These are phyloP conservation scores for Spinacia oleracea DNA, from an alignment of 179 eudicot species.

Conservation along the genomic window DNA sequence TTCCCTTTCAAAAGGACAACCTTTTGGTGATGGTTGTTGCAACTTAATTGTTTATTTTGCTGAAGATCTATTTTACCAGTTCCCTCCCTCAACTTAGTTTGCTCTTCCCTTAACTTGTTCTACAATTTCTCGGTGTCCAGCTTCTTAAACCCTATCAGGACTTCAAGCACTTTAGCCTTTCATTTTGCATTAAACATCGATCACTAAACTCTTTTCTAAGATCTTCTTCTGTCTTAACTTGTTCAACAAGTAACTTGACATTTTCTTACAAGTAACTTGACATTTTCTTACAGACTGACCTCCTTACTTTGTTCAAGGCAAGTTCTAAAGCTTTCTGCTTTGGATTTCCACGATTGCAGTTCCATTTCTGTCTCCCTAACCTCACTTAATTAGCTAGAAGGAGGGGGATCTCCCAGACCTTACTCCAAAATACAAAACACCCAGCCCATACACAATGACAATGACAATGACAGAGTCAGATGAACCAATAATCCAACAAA, in stretches of 20 bases:
- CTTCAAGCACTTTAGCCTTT: slow-evolving; percentile 38
- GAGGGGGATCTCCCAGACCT: too few species aligned
- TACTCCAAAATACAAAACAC: too few species aligned
- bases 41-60: slow-evolving; percentile 28
- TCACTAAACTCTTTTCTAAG: slow-evolving; percentile 39
- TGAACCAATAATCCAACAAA: too few species aligned
- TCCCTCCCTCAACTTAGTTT: slow-evolving; percentile 28
- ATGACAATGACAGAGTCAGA: too few species aligned
- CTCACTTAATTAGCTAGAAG: too few species aligned
- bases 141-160: slow-evolving; percentile 32
- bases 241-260: slow-evolving; percentile 34
- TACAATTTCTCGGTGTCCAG: slow-evolving; percentile 35
- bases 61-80: slow-evolving; percentile 36
- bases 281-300: slow-evolving; percentile 33
- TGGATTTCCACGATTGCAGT: slow-evolving; percentile 46
- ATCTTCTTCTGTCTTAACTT: slow-evolving; percentile 26
- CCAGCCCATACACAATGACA: too few species aligned
- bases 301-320: slow-evolving; percentile 52
- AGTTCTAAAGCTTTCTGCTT: slow-evolving; percentile 44
- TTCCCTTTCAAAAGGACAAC: slow-evolving; percentile 45
- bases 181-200: slow-evolving; percentile 30
- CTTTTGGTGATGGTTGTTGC: slow-evolving; percentile 27
- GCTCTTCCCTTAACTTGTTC: slow-evolving; percentile 26
- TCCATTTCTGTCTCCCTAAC: slow-evolving; percentile 52
- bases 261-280: too few species aligned